phyloP scores from a whole-genome alignment of 345 rosid genomes.

The Linum tenue region DNA sequence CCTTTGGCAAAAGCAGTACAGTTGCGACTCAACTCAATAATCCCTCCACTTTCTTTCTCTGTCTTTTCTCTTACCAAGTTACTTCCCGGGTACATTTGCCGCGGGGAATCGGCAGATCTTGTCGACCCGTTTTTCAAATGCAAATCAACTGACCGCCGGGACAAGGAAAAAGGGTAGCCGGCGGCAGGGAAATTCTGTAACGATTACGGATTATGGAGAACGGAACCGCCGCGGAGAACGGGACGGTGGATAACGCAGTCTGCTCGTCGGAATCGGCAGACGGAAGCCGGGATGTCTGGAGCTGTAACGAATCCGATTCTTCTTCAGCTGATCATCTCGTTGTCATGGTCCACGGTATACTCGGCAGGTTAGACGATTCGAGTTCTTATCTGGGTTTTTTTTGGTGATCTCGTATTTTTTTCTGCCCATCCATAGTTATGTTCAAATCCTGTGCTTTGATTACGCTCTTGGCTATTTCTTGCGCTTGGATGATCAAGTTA shows the following conservation, averaged over 20 bases:
- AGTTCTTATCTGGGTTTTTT: neutral
- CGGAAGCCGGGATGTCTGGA: slow-evolving; percentile 73
- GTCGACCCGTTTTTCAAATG: too few species aligned
- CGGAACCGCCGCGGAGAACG: neutral
- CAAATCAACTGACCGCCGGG: too few species aligned
- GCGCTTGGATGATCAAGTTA: neutral
- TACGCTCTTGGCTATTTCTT: too few species aligned
- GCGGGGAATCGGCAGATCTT: too few species aligned
- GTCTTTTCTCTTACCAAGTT: too few species aligned
- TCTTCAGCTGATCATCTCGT: slow-evolving; percentile 88
- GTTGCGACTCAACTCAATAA: too few species aligned
- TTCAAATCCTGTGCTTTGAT: neutral
- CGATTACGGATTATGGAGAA: slow-evolving; percentile 29
- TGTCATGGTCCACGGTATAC: slow-evolving; percentile 90
- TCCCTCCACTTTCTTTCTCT: too few species aligned
- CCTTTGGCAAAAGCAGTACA: too few species aligned
- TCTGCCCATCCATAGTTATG: neutral
- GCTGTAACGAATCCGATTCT: slow-evolving; percentile 46
- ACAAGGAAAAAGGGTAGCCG: too few species aligned
- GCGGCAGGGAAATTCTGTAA: neutral
- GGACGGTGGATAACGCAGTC: slow-evolving; percentile 29
- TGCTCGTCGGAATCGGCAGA: slow-evolving; percentile 54
- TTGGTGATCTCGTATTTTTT: slow-evolving; percentile 7
- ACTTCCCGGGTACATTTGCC: too few species aligned
- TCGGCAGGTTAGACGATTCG: slow-evolving; percentile 50